phyloP scores from a whole-genome alignment of 2,329 filamentous ascomycete genomes.

The Alternaria sp. region DNA sequence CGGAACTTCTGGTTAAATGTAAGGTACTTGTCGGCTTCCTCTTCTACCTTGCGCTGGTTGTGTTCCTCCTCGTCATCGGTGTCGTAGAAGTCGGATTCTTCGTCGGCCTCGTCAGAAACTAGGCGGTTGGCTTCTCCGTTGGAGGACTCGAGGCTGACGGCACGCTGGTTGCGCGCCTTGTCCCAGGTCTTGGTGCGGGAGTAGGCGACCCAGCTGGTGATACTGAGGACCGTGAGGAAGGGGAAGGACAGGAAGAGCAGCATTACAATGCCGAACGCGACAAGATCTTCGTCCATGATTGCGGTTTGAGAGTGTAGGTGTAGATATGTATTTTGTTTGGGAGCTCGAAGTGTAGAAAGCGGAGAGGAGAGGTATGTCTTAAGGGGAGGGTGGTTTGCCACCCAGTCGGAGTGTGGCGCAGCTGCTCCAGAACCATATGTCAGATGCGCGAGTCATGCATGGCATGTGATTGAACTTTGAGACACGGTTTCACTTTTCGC shows the following conservation, averaged over 20 bases:
- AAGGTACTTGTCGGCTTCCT: conserved; percentile 37
- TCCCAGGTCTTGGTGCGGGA: conserved; percentile 46
- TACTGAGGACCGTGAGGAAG: conserved; percentile 33
- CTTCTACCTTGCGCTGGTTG: conserved; percentile 42
- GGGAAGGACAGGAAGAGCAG: conserved; percentile 39
- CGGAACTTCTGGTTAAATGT: conserved; percentile 45
- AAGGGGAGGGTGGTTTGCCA: conserved; percentile 14
- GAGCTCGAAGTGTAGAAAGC: not conserved
- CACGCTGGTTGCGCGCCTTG: conserved; percentile 37
- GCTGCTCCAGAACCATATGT: conserved; percentile 7
- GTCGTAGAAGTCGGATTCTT: conserved; percentile 41
- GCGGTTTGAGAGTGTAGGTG: not conserved
- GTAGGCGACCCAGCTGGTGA: conserved; percentile 39
- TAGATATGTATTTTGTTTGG: not conserved
- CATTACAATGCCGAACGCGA: conserved; percentile 37
- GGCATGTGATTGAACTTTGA: not conserved
- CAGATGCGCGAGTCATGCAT: conserved; percentile 6
- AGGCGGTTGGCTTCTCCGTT: conserved; percentile 27
- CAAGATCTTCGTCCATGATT: conserved; percentile 43
- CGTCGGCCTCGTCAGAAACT: conserved; percentile 20
- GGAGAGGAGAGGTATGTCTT: not conserved
- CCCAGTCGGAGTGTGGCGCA: conserved; percentile 17
- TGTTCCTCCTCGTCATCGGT: conserved; percentile 44
- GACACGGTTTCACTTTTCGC: conserved; percentile 3
- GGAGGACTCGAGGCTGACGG: conserved; percentile 35